Conservation (phyloP, 306 rosid species). For the Datisca glomerata region DNA sequence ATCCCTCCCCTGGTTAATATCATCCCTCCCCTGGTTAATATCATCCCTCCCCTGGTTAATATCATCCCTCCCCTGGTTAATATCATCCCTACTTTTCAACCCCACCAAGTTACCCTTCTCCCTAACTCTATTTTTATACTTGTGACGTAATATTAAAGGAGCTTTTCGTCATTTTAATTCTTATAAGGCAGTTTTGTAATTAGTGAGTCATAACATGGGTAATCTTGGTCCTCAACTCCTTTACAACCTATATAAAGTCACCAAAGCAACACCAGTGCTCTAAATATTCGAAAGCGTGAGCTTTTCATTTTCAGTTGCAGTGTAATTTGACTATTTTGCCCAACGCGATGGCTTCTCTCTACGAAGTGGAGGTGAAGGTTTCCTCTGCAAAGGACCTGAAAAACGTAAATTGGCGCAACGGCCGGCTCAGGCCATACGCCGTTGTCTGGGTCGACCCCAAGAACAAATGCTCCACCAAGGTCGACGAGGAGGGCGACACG, state of each 20-base stretch:
- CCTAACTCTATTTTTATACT: not conserved
- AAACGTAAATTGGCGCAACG: constrained; percentile 89
- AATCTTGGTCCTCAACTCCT: not conserved
- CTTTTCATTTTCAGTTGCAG: not conserved
- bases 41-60: not conserved
- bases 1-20: no score
- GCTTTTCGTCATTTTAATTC: not conserved
- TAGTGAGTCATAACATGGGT: not conserved
- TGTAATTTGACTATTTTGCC: not conserved
- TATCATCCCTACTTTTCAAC: not conserved
- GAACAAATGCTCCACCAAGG: constrained; percentile 30
- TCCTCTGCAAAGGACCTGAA: constrained; percentile 46
- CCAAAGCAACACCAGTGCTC: not conserved
- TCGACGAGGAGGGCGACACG: constrained; percentile 49
- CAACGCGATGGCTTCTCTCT: constrained; percentile 44
- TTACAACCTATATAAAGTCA: not conserved
- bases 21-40: not conserved
- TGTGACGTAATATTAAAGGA: not conserved
- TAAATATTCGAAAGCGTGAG: not conserved
- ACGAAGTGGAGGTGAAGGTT: constrained; percentile 46
- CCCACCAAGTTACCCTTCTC: not conserved
- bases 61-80: not conserved
- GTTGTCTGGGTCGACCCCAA: constrained; percentile 74
- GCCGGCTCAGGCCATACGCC: constrained; percentile 51
- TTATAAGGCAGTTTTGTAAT: not conserved